A percentile compares a stretch with the other conserved stretches of the same genome.
Evolutionary conservation across 148 eudicot genomes (phyloP).

Genomic region (Arbutus unedo): DNA sequence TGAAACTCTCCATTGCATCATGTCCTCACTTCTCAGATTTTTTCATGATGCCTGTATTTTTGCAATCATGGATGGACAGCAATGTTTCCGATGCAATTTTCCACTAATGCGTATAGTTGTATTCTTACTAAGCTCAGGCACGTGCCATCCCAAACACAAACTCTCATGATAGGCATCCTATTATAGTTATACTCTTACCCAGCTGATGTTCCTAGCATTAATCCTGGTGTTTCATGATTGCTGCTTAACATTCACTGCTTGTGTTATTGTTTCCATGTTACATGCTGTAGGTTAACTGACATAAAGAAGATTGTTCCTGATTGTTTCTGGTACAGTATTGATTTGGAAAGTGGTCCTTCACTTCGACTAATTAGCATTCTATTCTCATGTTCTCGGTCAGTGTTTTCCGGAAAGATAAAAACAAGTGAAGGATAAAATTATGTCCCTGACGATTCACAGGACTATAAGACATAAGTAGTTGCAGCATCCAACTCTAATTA

Average conservation of each 20-base stretch:
- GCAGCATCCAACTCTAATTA: not conserved
- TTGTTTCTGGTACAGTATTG: not conserved
- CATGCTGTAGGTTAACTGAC: not conserved
- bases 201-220: not conserved
- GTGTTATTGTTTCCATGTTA: not conserved
- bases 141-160: not conserved
- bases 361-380: not conserved
- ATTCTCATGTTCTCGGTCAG: not conserved
- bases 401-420: not conserved
- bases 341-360: not conserved
- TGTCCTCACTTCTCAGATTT: not conserved
- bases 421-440: not conserved
- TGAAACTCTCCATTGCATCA: not conserved
- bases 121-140: not conserved
- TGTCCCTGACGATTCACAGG: not conserved
- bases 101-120: not conserved
- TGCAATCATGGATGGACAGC: not conserved
- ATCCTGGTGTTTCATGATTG: not conserved
- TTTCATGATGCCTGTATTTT: not conserved
- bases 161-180: not conserved
- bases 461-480: not conserved
- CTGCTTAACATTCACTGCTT: not conserved
- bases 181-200: not conserved
- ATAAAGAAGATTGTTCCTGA: not conserved
- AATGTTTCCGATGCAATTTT: not conserved